A percentile compares a stretch with the other conserved stretches of the same genome.
phyloP scores from a whole-genome alignment of 2,329 filamentous ascomycete species.

The Neonectria magnoliae region DNA sequence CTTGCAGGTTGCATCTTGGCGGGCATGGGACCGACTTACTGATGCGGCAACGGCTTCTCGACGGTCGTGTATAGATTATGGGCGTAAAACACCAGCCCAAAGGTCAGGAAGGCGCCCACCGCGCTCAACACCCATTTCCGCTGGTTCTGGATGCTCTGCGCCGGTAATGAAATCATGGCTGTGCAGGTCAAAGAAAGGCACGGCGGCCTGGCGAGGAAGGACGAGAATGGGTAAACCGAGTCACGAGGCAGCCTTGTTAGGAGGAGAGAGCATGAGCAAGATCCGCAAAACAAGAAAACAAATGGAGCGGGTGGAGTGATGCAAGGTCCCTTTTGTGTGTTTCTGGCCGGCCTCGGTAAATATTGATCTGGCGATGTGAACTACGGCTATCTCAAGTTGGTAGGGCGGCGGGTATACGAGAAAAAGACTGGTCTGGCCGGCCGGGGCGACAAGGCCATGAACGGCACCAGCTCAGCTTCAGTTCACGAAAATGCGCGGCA shows the following conservation, averaged over 20 bases:
- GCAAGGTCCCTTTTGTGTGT: neutral
- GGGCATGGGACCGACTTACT: neutral
- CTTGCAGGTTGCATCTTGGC: neutral
- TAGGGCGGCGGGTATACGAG: neutral
- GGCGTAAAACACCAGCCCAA: conserved; percentile 21
- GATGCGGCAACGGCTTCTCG: neutral
- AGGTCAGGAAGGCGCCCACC: conserved; percentile 6
- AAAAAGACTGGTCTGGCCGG: no score
- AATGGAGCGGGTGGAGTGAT: neutral
- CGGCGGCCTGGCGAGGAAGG: neutral
- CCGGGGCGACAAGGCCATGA: no score
- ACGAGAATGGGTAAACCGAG: neutral
- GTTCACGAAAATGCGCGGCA: neutral
- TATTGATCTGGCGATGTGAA: neutral
- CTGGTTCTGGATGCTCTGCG: neutral
- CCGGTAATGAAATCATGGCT: neutral
- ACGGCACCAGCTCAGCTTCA: no score
- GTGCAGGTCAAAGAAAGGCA: neutral
- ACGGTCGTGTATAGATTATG: conserved; percentile 12
- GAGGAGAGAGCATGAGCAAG: neutral
- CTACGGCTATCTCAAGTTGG: neutral
- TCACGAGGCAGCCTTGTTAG: neutral
- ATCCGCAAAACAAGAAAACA: neutral
- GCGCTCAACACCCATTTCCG: conserved; percentile 8
- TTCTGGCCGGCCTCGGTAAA: neutral